Evolutionary conservation across 2,329 filamentous ascomycete species (phyloP).

Genomic region (Paracoccidioides brasiliensis): DNA sequence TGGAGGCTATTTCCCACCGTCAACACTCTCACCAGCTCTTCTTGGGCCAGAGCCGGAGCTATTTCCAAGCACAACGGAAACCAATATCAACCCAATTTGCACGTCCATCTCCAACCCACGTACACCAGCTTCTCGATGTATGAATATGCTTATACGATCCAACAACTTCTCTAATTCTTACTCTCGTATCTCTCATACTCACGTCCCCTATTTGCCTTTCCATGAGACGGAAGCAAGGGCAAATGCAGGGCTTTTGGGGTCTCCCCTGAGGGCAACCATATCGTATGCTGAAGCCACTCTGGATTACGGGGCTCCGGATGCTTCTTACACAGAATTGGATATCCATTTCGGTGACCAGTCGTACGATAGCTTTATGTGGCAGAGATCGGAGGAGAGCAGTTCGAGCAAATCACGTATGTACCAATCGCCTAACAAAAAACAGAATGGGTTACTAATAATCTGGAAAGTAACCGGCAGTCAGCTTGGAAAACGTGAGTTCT

Average conservation of each 20-base stretch:
- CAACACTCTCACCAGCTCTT: constrained; percentile 8
- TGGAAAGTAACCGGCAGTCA: background rate
- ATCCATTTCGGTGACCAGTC: constrained; percentile 1
- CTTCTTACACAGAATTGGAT: constrained; percentile 2
- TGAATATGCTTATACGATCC: constrained; percentile 5
- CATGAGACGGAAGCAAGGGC: constrained; percentile 3
- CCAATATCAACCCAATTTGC: constrained; percentile 16
- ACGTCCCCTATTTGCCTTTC: constrained; percentile 5
- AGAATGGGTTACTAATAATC: background rate
- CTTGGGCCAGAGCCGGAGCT: constrained; percentile 17
- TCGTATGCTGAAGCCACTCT: constrained; percentile 6
- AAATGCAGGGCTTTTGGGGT: constrained; percentile 7
- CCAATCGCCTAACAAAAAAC: background rate
- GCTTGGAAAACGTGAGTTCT: background rate
- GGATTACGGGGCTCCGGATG: constrained; percentile 5
- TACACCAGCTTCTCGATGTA: constrained; percentile 4
- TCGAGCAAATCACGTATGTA: background rate
- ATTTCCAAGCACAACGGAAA: constrained; percentile 16
- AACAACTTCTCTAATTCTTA: constrained; percentile 9
- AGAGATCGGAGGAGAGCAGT: background rate
- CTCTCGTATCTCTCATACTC: constrained; percentile 2
- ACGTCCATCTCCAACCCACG: constrained; percentile 16
- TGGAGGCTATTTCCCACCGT: constrained; percentile 24
- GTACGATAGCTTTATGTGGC: background rate
- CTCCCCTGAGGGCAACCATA: constrained; percentile 4